A percentile compares a stretch with the other conserved stretches of the same genome.
Evolutionary conservation across 2,329 filamentous ascomycete genomes (phyloP).

Genomic region (Esteya vermicola): DNA sequence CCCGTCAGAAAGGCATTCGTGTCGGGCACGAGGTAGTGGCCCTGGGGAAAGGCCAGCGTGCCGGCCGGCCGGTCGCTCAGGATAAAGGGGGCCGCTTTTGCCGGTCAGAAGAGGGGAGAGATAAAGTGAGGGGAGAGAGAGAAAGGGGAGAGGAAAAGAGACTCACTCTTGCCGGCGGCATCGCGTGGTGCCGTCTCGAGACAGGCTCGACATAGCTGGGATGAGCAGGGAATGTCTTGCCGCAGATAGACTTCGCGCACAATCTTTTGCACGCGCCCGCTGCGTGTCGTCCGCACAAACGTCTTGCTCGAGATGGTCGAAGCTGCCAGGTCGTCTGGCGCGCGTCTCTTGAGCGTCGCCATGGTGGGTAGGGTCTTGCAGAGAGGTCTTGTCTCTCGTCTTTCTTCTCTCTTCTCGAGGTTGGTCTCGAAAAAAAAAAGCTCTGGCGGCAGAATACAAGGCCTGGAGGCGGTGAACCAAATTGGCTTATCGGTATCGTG

Average conservation of each 20-base stretch:
- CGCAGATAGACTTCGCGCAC: slow-evolving; percentile 91
- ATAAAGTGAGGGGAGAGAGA: too few species aligned
- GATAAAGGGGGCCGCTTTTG: slow-evolving; percentile 61
- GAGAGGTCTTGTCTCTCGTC: not conserved
- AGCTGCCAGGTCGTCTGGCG: slow-evolving; percentile 37
- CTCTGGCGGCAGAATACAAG: too few species aligned
- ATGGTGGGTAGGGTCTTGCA: slow-evolving; percentile 23
- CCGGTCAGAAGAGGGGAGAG: slow-evolving; percentile 8
- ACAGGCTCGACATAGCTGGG: slow-evolving; percentile 69
- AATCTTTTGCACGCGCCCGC: slow-evolving; percentile 96
- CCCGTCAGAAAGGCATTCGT: slow-evolving; percentile 91
- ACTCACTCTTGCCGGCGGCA: slow-evolving; percentile 60
- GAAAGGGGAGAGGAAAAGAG: too few species aligned
- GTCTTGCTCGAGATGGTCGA: slow-evolving; percentile 87
- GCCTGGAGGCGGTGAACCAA: too few species aligned
- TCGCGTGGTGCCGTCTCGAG: slow-evolving; percentile 61
- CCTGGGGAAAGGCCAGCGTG: slow-evolving; percentile 67
- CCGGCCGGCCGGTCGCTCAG: slow-evolving; percentile 80
- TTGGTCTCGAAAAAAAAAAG: not conserved
- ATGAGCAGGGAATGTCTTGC: slow-evolving; percentile 95
- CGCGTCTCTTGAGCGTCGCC: slow-evolving; percentile 50
- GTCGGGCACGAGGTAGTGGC: slow-evolving; percentile 90
- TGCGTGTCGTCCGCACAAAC: slow-evolving; percentile 87
- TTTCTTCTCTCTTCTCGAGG: not conserved
- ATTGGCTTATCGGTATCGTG: too few species aligned